Base-by-base conservation (phyloP, 805 yeast genomes). In the Candida cerambycidarum region DNA sequence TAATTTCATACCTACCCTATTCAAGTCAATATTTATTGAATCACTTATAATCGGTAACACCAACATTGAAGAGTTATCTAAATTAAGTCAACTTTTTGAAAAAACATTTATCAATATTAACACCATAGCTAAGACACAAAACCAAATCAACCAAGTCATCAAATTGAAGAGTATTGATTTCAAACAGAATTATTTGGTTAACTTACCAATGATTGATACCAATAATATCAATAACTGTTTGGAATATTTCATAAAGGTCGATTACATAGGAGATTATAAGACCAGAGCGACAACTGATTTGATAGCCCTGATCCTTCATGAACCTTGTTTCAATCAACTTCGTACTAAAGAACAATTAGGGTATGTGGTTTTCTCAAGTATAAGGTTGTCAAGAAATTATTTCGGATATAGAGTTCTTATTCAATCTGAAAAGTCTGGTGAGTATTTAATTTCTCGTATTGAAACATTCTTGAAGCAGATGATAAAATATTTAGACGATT, bases 341-440 rank as follows among this genome's bases (percentile, higher is more conserved):
- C 78, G 99, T 63, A 92, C 99, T 5, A 84, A 88, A 54, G 98
- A 92, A 65, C 98, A 93, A 62, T 73, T 92, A 24, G 99, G 99
- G 2, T 92, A 92, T 56, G 89, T 92, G 48, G 99, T 92, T 0
- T 89, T 88, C 58, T 81, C 93, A 33, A 86, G 95, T 0, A 67
- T 76, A 18, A 70, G 84, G 47, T 73, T 74, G 46, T 78, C 87
- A 3, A 77, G 95, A 57, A 83, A 93, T 16, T 77, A 84, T 5
- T 73, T 79, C 58, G 90, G 92, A 11, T 76, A 81, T 51, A 74
- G 93, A 54, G 63, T 93, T 11, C 67, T 90, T 51, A 75, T 90
- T 39, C 99, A 92, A 66, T 83, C 93, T 46, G 97, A 89, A 60
- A 79, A 84, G 58, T 65, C 87, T 2, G 73, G 93, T 2, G 77